Evolutionary conservation across 164 flowering plant species (phyloP).

Genomic region (Vitis labrusca): DNA sequence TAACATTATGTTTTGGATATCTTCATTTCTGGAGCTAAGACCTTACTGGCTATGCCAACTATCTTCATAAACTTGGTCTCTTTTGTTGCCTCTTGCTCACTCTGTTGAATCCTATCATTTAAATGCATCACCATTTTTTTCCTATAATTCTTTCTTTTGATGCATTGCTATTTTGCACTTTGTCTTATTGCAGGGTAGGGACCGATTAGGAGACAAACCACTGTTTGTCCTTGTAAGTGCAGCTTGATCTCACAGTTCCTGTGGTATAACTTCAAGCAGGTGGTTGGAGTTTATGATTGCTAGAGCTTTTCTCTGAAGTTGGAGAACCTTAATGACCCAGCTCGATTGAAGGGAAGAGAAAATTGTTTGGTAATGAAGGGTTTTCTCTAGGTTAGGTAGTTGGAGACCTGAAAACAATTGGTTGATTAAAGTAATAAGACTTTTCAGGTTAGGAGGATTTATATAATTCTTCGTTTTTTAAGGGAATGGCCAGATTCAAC

Average conservation of each 20-base stretch:
- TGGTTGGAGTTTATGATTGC: background rate
- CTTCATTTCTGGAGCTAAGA: too few species aligned
- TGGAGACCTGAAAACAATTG: background rate
- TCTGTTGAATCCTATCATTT: background rate
- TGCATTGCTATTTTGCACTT: conserved; percentile 6
- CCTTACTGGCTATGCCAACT: background rate
- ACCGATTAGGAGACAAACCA: conserved; percentile 65
- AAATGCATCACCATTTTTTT: background rate
- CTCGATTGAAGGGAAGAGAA: background rate
- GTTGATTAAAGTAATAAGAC: background rate
- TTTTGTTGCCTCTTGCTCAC: background rate
- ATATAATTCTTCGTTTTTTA: background rate
- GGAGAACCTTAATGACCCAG: background rate
- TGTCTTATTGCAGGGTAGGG: conserved; percentile 55
- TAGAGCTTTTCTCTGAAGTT: background rate
- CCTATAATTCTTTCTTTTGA: background rate
- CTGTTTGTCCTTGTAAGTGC: conserved; percentile 65
- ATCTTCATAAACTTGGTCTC: background rate
- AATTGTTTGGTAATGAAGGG: background rate
- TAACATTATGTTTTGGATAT: too few species aligned
- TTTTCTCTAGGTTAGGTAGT: background rate
- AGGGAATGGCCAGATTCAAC: background rate
- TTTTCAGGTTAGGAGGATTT: background rate
- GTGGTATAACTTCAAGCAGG: background rate
- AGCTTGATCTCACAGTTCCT: conserved; percentile 17